These are phyloP conservation scores for Boletus pseudopeckii DNA, from an alignment of 768 basidiomycete genomes.

Conservation along the genomic window DNA sequence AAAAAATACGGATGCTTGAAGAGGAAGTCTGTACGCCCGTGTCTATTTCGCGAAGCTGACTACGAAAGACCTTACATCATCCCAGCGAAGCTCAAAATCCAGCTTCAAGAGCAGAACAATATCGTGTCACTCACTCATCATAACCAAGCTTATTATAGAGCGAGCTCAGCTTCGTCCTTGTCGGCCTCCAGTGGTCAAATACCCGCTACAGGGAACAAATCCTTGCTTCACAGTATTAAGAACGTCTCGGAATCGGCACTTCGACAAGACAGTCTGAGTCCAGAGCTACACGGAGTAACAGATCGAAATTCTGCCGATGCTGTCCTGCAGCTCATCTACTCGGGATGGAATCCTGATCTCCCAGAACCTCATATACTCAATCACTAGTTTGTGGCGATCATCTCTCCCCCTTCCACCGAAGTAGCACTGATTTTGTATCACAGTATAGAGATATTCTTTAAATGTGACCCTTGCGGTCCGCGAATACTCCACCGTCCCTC, in stretches of 20 bases:
- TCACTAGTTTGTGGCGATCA: conserved; percentile 60
- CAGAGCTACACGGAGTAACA: conserved; percentile 41
- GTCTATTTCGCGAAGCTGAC: not conserved
- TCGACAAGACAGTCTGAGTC: conserved; percentile 48
- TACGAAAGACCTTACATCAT: conserved; percentile 10
- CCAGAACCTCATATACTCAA: conserved; percentile 70
- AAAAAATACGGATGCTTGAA: conserved; percentile 75
- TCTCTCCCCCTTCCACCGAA: conserved; percentile 5
- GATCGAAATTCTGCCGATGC: conserved; percentile 46
- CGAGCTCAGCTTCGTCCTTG: conserved; percentile 23
- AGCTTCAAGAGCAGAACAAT: conserved; percentile 54
- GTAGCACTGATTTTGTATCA: conserved; percentile 10
- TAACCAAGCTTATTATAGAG: conserved; percentile 17
- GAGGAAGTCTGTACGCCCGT: conserved; percentile 63
- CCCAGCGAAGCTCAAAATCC: conserved; percentile 60
- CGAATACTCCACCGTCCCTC: conserved; percentile 79
- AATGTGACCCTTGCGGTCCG: conserved; percentile 82
- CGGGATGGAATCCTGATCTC: conserved; percentile 84
- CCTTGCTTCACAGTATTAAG: not conserved
- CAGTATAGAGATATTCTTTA: conserved; percentile 86
- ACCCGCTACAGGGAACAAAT: conserved; percentile 4
- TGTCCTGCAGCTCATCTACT: conserved; percentile 63
- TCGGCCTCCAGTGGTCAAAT: conserved; percentile 16
- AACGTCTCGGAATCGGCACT: conserved; percentile 10
- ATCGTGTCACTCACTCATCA: conserved; percentile 19